A percentile compares a stretch with the other conserved stretches of the same genome.
phyloP scores from a whole-genome alignment of 129 eudicot species.

The Logfia minima region DNA sequence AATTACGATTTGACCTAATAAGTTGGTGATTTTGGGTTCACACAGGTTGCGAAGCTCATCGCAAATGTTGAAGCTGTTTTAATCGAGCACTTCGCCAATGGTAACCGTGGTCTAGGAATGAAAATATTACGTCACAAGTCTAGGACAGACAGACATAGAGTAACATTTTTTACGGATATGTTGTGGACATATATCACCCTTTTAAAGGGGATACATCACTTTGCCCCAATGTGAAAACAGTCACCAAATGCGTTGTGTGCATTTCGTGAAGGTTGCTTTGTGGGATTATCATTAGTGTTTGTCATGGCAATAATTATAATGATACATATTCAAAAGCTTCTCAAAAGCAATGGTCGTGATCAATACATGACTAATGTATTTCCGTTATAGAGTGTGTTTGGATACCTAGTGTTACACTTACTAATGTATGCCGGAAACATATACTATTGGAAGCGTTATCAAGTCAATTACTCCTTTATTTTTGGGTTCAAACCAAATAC shows the following conservation, averaged over 20 bases:
- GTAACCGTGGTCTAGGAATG: slow-evolving; percentile 54
- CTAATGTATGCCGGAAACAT: slow-evolving; percentile 45
- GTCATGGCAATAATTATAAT: slow-evolving; percentile 42
- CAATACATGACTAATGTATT: slow-evolving; percentile 66
- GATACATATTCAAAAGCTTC: slow-evolving; percentile 47
- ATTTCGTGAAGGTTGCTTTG: slow-evolving; percentile 49
- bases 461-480: slow-evolving; percentile 51
- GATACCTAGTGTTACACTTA: slow-evolving; percentile 48
- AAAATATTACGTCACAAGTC: slow-evolving; percentile 36
- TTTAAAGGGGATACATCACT: neutral
- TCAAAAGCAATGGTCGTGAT: slow-evolving; percentile 41
- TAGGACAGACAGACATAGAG: slow-evolving; percentile 49
- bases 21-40: neutral
- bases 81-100: slow-evolving; percentile 55
- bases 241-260: neutral
- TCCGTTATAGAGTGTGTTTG: slow-evolving; percentile 65
- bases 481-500: slow-evolving; percentile 57
- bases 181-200: neutral
- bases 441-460: slow-evolving; percentile 52
- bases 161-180: slow-evolving; percentile 50
- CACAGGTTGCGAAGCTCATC: slow-evolving; percentile 45
- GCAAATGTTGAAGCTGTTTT: slow-evolving; percentile 52
- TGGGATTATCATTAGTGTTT: slow-evolving; percentile 63
- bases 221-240: neutral
- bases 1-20: neutral